A percentile compares a stretch with the other conserved stretches of the same genome.
Conservation (phyloP, 2,329 filamentous ascomycete species). For the Biscogniauxia mediterranea region DNA sequence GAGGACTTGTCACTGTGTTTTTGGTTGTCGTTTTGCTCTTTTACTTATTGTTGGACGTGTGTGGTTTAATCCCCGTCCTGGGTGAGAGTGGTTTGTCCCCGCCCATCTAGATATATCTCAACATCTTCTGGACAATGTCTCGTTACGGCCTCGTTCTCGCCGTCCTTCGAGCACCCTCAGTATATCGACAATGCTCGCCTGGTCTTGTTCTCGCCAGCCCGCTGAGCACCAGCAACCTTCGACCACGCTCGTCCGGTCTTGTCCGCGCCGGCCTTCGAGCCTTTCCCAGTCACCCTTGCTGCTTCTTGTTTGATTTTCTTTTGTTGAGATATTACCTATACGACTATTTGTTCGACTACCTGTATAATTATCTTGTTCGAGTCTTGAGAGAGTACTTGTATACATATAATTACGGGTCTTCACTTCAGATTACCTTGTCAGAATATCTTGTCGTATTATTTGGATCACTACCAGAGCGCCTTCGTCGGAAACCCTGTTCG, state of each 20-base stretch:
- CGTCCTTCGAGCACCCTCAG: constrained; percentile 10
- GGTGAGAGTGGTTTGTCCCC: constrained; percentile 14
- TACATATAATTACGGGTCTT: background rate
- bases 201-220: constrained; percentile 8
- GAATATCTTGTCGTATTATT: background rate
- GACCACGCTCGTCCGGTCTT: constrained; percentile 11
- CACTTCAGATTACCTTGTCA: background rate
- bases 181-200: constrained; percentile 6
- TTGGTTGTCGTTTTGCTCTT: constrained; percentile 2
- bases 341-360: constrained; percentile 4
- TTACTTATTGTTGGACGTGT: constrained; percentile 1
- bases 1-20: constrained; percentile 14
- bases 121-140: constrained; percentile 16
- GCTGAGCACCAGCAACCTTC: constrained; percentile 1
- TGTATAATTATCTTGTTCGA: background rate
- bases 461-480: constrained; percentile 1
- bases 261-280: constrained; percentile 17
- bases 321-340: constrained; percentile 5
- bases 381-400: constrained; percentile 4
- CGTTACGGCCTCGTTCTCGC: constrained; percentile 12
- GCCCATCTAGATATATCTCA: background rate
- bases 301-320: constrained; percentile 4
- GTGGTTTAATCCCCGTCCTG: background rate
- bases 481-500: background rate
- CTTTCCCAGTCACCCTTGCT: constrained; percentile 3